Base-by-base conservation (phyloP, 176 grass and related monocot genomes). In the Metroxylon sagu region DNA sequence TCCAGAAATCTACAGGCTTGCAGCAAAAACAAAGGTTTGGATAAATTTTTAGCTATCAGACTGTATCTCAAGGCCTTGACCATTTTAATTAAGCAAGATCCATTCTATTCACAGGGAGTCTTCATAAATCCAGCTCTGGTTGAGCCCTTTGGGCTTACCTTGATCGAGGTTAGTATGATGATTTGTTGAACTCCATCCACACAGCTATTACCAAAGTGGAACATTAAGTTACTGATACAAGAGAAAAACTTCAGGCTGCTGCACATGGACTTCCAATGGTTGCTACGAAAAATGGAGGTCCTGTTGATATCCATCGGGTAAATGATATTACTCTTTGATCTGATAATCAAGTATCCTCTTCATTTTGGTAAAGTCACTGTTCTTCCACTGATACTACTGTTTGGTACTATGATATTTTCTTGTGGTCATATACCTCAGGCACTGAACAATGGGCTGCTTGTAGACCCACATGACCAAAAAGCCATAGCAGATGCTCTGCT, bases 1-100 rank as follows among this genome's bases (percentile, higher is more conserved):
- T 79, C 89, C 89, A 39, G 86, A 89, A 39, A 94, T 94, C 64
- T 94, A 94, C 65, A 69, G 81, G 70, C 74, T 94, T 63, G 84
- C 89, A 7, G 89, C 77, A 26, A 88, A 68, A 81, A 94, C 89
- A 64, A 94, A 94, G 78, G 89, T 88, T 43, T 43, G 35, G 35
- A 43, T 43, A 43, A 14, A 43, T 10, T 43, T 43, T 39, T 12
- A 39, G 6, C 35, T 43, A 7, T 43, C 2, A 3, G 35, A 43
- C 35, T 12, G 35, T 43, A 43, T 43, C 35, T 43, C 3, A 14
- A 43, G 35, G 0, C 35, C 35, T 43, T 43, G 35, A 14, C 12
- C 35, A 43, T 6, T 43, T 43, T 43, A 43, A 10, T 43, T 43
- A 12, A 43, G 35, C 35, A 43, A 43, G 35, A 43, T 43, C 35